Evolutionary conservation across 2,329 filamentous ascomycete genomes (phyloP).

Genomic region (Gliomastix tumulicola): DNA sequence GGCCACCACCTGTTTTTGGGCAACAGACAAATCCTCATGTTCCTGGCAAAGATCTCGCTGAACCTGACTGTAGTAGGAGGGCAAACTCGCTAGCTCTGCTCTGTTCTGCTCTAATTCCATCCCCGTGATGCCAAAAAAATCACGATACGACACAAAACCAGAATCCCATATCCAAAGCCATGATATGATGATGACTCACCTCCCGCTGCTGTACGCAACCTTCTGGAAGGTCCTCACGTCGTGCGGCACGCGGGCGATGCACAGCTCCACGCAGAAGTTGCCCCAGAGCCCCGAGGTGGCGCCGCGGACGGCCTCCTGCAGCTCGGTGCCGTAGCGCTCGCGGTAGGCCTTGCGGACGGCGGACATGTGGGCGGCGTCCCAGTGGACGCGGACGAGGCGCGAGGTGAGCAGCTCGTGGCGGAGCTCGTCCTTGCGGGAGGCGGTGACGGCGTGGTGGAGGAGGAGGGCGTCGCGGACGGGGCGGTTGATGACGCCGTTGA

Average conservation of each 20-base stretch:
- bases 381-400: conserved; percentile 81
- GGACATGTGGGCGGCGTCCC: conserved; percentile 79
- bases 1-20: too few relatives aligned
- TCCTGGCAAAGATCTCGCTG: too few relatives aligned
- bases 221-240: conserved; percentile 48
- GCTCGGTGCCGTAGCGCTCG: conserved; percentile 65
- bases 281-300: conserved; percentile 73
- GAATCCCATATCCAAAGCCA: too few relatives aligned
- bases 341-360: conserved; percentile 74
- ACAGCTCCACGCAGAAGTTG: conserved; percentile 66
- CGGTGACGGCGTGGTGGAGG: conserved; percentile 80
- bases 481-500: conserved; percentile 94
- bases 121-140: too few relatives aligned
- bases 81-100: too few relatives aligned
- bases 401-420: conserved; percentile 84
- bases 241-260: conserved; percentile 53
- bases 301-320: conserved; percentile 73
- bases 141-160: too few relatives aligned
- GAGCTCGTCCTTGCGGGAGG: conserved; percentile 62
- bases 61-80: too few relatives aligned
- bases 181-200: too few relatives aligned
- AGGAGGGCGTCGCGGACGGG: conserved; percentile 89
- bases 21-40: too few relatives aligned
- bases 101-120: too few relatives aligned
- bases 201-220: conserved; percentile 8